Conservation (phyloP, 352 stramenopile genomes). For the Pythium dissimile region DNA sequence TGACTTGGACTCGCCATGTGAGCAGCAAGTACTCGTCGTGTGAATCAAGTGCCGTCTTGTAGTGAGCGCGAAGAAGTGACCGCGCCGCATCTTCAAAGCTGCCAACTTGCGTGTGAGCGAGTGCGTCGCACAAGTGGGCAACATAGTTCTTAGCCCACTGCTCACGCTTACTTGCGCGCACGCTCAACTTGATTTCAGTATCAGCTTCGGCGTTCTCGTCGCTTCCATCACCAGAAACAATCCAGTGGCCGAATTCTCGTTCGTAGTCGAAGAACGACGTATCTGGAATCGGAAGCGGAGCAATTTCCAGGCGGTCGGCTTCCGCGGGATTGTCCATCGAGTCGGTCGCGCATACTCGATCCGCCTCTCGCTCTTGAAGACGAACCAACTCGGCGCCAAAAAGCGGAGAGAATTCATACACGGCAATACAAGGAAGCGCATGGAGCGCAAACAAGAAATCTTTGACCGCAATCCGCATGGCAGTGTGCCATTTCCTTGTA, state of each 20-base stretch:
- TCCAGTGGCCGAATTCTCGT: constrained; percentile 26
- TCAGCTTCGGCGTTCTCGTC: constrained; percentile 15
- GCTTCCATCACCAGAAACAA: neutral
- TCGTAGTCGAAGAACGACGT: constrained; percentile 38
- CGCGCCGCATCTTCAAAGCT: constrained; percentile 25
- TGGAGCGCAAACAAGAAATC: constrained; percentile 53
- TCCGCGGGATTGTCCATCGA: neutral
- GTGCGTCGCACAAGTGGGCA: constrained; percentile 21
- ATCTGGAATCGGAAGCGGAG: constrained; percentile 34
- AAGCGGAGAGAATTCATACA: constrained; percentile 27
- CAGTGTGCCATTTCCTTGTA: constrained; percentile 42
- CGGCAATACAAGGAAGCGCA: constrained; percentile 32
- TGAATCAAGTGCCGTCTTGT: constrained; percentile 46
- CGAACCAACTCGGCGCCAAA: constrained; percentile 23
- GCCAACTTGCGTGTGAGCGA: constrained; percentile 3
- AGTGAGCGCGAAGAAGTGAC: constrained; percentile 42
- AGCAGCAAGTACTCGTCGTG: constrained; percentile 49
- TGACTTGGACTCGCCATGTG: constrained; percentile 41
- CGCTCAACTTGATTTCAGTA: neutral
- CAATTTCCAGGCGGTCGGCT: constrained; percentile 11
- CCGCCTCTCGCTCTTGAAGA: constrained; percentile 13
- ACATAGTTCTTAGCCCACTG: constrained; percentile 18
- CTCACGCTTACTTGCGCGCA: constrained; percentile 3
- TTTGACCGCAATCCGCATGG: constrained; percentile 43
- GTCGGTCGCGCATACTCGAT: neutral